phyloP scores from a whole-genome alignment of 2,329 filamentous ascomycete genomes.

The Tolypocladium tropicale region DNA sequence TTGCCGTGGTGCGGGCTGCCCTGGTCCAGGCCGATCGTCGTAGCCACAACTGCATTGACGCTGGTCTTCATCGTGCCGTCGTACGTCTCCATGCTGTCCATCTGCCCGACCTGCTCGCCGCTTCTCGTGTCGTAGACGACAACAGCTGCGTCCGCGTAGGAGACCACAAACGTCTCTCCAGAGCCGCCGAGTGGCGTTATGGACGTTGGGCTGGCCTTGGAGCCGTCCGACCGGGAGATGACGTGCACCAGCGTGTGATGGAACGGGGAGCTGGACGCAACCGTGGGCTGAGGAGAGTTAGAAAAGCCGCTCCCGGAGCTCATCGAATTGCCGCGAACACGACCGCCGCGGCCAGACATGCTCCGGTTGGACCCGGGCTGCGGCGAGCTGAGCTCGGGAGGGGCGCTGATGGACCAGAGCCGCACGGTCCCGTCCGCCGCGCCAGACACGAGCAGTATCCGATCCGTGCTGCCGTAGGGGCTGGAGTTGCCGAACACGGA shows the following conservation, averaged over 20 bases:
- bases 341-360: slow-evolving; percentile 49
- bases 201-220: slow-evolving; percentile 70
- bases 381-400: slow-evolving; percentile 75
- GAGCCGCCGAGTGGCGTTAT: slow-evolving; percentile 79
- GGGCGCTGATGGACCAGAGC: slow-evolving; percentile 88
- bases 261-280: slow-evolving; percentile 78
- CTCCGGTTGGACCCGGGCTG: slow-evolving; percentile 57
- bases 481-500: slow-evolving; percentile 68
- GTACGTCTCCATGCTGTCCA: slow-evolving; percentile 92
- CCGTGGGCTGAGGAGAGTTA: slow-evolving; percentile 78
- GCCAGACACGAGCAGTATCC: slow-evolving; percentile 83
- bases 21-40: slow-evolving; percentile 73
- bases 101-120: slow-evolving; percentile 81
- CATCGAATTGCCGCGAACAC: slow-evolving; percentile 82
- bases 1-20: slow-evolving; percentile 41
- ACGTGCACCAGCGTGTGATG: slow-evolving; percentile 81
- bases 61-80: slow-evolving; percentile 70
- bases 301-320: slow-evolving; percentile 90
- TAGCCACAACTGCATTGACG: slow-evolving; percentile 86
- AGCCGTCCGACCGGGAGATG: slow-evolving; percentile 59
- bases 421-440: slow-evolving; percentile 85
- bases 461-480: slow-evolving; percentile 69
- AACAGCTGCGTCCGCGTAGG: slow-evolving; percentile 82
- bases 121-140: slow-evolving; percentile 87
- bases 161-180: slow-evolving; percentile 86